Base-by-base conservation (phyloP, 495 filamentous ascomycete species). In the Aspergillus olivimuriae region DNA sequence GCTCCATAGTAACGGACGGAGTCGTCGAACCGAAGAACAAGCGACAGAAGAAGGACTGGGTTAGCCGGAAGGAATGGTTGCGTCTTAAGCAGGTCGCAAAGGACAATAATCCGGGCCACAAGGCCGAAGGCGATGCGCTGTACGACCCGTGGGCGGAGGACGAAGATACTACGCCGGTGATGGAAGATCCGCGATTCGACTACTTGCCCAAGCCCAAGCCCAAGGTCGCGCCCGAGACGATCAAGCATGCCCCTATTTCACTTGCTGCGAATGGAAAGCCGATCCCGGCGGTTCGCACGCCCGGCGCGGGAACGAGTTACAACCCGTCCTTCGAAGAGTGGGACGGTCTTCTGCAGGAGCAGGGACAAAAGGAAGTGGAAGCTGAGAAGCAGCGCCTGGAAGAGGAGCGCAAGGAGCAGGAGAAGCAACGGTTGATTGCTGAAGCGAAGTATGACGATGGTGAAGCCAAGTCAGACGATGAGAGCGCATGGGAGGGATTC, bases 301-400 rank as follows among this genome's bases (percentile, higher is more conserved):
- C 92, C 2, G 77, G 78, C 14, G 87, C 80, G 2, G 89, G 87
- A 32, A 83, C 78, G 56, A 94, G 87, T 58, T 98, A 98, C 62
- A 98, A 98, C 54, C 92, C 92, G 0, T 69, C 72, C 6, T 92
- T 91, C 44, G 73, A 79, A 44, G 87, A 95, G 39, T 98, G 91
- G 76, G 80, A 86, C 42, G 70, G 74, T 9, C 76, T 91, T 4
- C 65, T 95, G 31, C 72, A 75, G 15, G 73, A 77, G 21, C 86
- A 89, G 58, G 86, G 87, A 20, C 72, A 80, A 39, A 83, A 84
- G 62, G 91, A 82, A 22, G 76, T 96, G 2, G 82, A 82, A 44
- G 77, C 80, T 2, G 94, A 97, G 63, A 76, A 79, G 63, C 82
- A 86, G 58, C 81, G 91, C 15, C 63, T 91, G 15, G 75, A 70